A percentile compares a stretch with the other conserved stretches of the same genome.
These are phyloP conservation scores for Grosmannia huntii DNA, from an alignment of 2,329 filamentous ascomycete genomes.

Conservation along the genomic window DNA sequence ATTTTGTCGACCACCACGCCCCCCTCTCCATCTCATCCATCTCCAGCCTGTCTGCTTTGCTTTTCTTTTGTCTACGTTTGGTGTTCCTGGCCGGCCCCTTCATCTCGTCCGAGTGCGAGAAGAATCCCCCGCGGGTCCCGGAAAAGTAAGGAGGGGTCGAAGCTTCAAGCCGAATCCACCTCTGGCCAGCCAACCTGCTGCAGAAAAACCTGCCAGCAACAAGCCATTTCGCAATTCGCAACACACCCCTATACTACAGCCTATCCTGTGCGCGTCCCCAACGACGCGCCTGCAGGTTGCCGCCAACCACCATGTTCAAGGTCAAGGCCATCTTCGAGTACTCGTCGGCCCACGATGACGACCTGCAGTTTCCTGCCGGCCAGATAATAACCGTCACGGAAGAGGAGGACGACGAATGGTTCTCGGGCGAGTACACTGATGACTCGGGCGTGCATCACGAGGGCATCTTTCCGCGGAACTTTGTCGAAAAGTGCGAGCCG, in stretches of 20 bases:
- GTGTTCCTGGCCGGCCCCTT: neutral
- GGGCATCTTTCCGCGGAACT: constrained; percentile 91
- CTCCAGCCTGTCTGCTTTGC: neutral
- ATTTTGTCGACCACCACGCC: neutral
- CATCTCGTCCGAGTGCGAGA: neutral
- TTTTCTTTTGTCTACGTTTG: neutral
- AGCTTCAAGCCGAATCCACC: constrained; percentile 6
- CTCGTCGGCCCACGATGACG: constrained; percentile 82
- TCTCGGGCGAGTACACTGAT: constrained; percentile 75
- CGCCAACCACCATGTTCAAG: constrained; percentile 58
- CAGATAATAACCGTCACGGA: constrained; percentile 92
- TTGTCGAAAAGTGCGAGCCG: constrained; percentile 93
- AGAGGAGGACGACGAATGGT: constrained; percentile 90
- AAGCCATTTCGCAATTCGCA: neutral
- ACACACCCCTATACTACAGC: neutral
- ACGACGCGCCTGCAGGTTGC: neutral
- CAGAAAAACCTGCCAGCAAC: neutral
- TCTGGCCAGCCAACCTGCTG: neutral
- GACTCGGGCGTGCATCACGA: constrained; percentile 60
- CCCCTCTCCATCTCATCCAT: neutral
- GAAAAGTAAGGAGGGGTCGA: constrained; percentile 12
- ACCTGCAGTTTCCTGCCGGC: constrained; percentile 72
- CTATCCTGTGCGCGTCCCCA: neutral
- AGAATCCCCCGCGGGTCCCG: constrained; percentile 11
- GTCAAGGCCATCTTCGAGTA: constrained; percentile 97